These are phyloP conservation scores for Miscanthus lutarioriparius DNA, from an alignment of 176 grass and related monocot genomes.

Conservation along the genomic window DNA sequence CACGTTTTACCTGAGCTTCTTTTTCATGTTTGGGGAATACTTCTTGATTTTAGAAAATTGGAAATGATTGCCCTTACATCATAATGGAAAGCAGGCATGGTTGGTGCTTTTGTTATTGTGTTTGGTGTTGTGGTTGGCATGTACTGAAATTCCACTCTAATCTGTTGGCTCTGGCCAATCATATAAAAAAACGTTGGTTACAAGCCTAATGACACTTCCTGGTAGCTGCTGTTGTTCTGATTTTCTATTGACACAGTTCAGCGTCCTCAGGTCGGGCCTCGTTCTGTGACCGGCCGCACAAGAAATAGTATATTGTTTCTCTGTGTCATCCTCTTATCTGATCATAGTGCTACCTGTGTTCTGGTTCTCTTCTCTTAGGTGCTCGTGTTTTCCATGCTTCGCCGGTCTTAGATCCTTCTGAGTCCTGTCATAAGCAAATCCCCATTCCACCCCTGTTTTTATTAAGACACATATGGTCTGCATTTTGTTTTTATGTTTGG, in stretches of 20 bases:
- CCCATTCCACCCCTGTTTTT: too few relatives aligned
- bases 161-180: constrained; percentile 19
- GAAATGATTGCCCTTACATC: neutral
- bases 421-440: too few relatives aligned
- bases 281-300: too few relatives aligned
- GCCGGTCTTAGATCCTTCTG: too few relatives aligned
- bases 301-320: too few relatives aligned
- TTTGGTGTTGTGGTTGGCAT: constrained; percentile 36
- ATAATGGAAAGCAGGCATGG: neutral
- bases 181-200: neutral
- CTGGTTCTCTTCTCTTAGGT: too few relatives aligned
- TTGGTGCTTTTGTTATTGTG: constrained; percentile 39
- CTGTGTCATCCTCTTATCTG: too few relatives aligned
- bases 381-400: too few relatives aligned
- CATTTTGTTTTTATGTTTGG: too few relatives aligned
- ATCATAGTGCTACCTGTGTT: too few relatives aligned
- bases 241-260: neutral
- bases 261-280: too few relatives aligned
- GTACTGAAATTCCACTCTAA: constrained; percentile 13
- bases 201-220: neutral
- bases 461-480: too few relatives aligned
- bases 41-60: neutral
- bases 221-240: constrained; percentile 10
- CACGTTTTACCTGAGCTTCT: neutral
- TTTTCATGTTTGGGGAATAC: neutral